Evolutionary conservation across 2,329 filamentous ascomycete species (phyloP), one percentile per base, ranked within the genome.

Genomic region (Hysterium pulicare): DNA sequence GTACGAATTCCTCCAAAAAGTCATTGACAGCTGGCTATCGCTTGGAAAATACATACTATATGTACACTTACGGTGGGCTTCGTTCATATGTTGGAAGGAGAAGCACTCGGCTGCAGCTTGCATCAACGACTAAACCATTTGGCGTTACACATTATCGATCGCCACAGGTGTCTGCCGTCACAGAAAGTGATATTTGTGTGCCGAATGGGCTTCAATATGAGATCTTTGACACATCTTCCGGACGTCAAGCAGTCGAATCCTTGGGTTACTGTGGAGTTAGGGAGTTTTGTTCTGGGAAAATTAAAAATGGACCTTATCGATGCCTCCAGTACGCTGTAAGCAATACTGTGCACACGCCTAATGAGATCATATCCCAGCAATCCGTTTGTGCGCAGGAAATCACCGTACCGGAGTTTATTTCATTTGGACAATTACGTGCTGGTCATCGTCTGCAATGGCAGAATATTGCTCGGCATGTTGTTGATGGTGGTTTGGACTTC

Each of bases 201-300:
- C 51, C 62, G 0, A 76, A 77, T 41, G 73, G 68, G 0, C 44
- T 77, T 11, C 23, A 44, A 0, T 74, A 66, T 38, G 9, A 43
- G 38, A 38, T 50, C 58, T 45, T 48, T 31, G 54, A 60, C 33
- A 40, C 48, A 13, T 22, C 4, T 0, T 8, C 9, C 9, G 38
- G 38, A 7, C 21, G 28, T 6, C 33, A 20, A 26, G 21, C 39
- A 6, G 2, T 17, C 3, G 13, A 32, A 10, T 38, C 32, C 6
- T 16, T 6, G 4, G 17, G 0, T 8, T 0, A 10, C 4, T 38
- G 33, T 24, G 30, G 6, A 13, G 33, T 33, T 24, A 11, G 19
- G 19, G 9, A 16, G 1, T 20, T 16, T 13, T 43, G 44, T 13
- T 20, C 23, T n/a, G 28, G 33, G 4, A 5, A 19, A 5, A 23